Base-by-base conservation (phyloP, 345 rosid genomes). In the Noccaea caerulescens region DNA sequence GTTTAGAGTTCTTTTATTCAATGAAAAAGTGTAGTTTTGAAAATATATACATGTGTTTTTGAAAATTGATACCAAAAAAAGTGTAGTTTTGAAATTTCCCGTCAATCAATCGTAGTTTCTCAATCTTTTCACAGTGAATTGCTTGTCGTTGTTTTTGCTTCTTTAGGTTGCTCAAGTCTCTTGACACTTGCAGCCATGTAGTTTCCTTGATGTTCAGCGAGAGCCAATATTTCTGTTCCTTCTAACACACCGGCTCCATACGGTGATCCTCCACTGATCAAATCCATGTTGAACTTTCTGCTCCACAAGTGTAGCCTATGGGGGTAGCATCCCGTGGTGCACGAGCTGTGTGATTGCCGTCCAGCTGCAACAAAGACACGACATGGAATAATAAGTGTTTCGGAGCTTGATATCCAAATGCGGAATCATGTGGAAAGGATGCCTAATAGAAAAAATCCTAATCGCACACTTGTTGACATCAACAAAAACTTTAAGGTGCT, bases 241-340 rank as follows among this genome's bases (percentile, higher is more conserved):
- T 84, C 78, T 76, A 72, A 85, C 49, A 83, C 88, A 37, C 91
- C 89, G 0, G 91, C 87, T 58, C 90, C 93, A 10, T 86, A 90
- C 16, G 91, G 91, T 23, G 91, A 82, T 1, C 93, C 96, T 44
- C 96, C 91, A 39, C 91, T 81, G 11, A 83, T 80, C 20, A 86
- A 82, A 63, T 90, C 90, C 88, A 87, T 84, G 76, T 80, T 80
- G 78, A 90, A 88, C 93, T 87, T 90, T 30, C 88, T 1, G 90
- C 91, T 58, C 93, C 91, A 37, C 86, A 86, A 32, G 96, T 87
- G 82, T 89, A 87, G 6, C 96, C 96, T 64, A 87, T 82, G 2
- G 96, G 96, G 53, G 84, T 12, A 90, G 73, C 96, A 90, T 90
- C 55, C 93, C 96, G 34, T 90, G 96, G 79, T 87, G 91, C 36